These are phyloP conservation scores for Endocarpon pusillum DNA, from an alignment of 495 filamentous ascomycete species.

Conservation along the genomic window DNA sequence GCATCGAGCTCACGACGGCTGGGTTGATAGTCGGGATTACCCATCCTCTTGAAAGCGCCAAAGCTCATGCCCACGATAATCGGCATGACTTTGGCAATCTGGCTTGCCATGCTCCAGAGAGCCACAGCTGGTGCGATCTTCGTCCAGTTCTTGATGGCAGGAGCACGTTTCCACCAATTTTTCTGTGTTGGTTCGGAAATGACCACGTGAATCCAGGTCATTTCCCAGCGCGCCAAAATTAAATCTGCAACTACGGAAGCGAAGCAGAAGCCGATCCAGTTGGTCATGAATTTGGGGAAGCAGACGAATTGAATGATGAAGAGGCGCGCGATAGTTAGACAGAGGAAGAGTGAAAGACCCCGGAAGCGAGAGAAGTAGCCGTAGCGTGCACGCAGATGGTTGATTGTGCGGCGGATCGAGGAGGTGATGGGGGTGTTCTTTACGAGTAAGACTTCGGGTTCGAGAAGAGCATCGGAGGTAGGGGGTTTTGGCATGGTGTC, in stretches of 20 bases:
- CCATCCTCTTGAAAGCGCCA: neutral
- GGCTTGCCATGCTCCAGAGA: constrained; percentile 21
- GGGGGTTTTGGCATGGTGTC: constrained; percentile 11
- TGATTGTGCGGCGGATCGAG: constrained; percentile 36
- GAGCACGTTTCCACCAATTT: constrained; percentile 34
- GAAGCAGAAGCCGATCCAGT: constrained; percentile 21
- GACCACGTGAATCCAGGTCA: constrained; percentile 44
- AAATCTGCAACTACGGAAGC: constrained; percentile 22
- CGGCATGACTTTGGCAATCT: constrained; percentile 22
- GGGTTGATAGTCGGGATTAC: constrained; percentile 2
- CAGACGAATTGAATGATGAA: constrained; percentile 13
- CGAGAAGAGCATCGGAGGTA: constrained; percentile 2
- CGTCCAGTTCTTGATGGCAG: constrained; percentile 23
- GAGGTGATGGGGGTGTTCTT: constrained; percentile 39
- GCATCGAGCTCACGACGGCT: constrained; percentile 3
- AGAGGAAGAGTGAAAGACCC: constrained; percentile 27
- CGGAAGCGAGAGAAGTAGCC: constrained; percentile 42
- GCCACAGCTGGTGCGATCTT: constrained; percentile 34
- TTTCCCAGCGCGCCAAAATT: constrained; percentile 30
- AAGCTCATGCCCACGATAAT: constrained; percentile 14
- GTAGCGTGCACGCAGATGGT: constrained; percentile 36
- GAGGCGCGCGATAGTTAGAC: constrained; percentile 15
- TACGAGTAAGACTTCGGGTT: constrained; percentile 19
- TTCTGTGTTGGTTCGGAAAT: constrained; percentile 37
- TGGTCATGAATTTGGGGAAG: constrained; percentile 12